phyloP scores from a whole-genome alignment of 78 protist genomes.

The Cavenderia fasciculata region DNA sequence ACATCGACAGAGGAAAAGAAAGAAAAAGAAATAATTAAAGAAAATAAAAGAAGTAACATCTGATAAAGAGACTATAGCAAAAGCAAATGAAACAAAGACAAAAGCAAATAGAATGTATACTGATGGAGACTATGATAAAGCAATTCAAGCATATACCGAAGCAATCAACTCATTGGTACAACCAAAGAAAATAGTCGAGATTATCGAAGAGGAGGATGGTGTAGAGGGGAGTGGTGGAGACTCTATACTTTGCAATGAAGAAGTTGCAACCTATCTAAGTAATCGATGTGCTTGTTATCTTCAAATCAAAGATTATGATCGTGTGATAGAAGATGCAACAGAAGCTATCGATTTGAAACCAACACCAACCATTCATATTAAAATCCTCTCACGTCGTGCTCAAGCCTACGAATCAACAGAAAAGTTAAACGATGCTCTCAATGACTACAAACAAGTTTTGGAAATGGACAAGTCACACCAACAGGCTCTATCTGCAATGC shows the following conservation, averaged over 20 bases:
- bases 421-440: conserved; percentile 42
- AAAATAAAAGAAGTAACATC: conserved; percentile 47
- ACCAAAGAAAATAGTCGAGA: conserved; percentile 57
- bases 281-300: conserved; percentile 66
- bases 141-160: conserved; percentile 40
- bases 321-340: conserved; percentile 39
- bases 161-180: conserved; percentile 43
- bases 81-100: conserved; percentile 35
- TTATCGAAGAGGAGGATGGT: conserved; percentile 54
- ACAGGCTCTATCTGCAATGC: conserved; percentile 14
- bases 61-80: conserved; percentile 19
- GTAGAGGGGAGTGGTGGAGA: too few species aligned
- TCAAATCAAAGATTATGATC: conserved; percentile 13
- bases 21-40: conserved; percentile 5
- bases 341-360: conserved; percentile 44
- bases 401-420: conserved; percentile 57
- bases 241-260: conserved; percentile 22
- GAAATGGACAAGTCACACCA: conserved; percentile 1
- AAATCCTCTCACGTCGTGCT: conserved; percentile 52
- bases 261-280: conserved; percentile 38
- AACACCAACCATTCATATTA: neutral
- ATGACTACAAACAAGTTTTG: conserved; percentile 31
- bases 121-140: conserved; percentile 15
- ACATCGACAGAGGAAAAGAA: neutral
- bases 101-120: conserved; percentile 52